Conservation (phyloP, 768 basidiomycete species). For the Boletus reticulatus region DNA sequence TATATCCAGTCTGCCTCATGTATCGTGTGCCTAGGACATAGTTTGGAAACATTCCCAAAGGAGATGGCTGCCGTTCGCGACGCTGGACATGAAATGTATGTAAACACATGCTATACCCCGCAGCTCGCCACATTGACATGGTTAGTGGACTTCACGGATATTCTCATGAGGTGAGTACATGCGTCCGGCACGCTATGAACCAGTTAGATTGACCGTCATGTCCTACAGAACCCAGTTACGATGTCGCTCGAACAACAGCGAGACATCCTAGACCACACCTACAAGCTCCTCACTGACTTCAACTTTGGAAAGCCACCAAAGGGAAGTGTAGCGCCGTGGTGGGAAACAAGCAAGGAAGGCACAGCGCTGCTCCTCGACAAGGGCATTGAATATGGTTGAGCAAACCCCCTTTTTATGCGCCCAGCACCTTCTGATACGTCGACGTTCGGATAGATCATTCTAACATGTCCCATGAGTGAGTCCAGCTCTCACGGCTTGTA, state of each 20-base stretch:
- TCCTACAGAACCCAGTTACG: constrained; percentile 51
- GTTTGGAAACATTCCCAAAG: constrained; percentile 70
- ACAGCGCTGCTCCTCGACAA: constrained; percentile 62
- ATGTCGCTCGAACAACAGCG: constrained; percentile 67
- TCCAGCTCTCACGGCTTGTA: neutral
- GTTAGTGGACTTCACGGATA: constrained; percentile 65
- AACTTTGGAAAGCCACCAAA: constrained; percentile 58
- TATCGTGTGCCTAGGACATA: constrained; percentile 47
- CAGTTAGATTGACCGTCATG: neutral
- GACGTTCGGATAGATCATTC: constrained; percentile 46
- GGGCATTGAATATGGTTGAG: constrained; percentile 69
- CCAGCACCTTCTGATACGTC: constrained; percentile 3
- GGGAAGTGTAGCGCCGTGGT: constrained; percentile 75
- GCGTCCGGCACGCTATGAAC: neutral
- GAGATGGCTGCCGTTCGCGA: constrained; percentile 69
- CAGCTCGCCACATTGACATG: neutral
- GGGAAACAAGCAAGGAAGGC: constrained; percentile 72
- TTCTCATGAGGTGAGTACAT: constrained; percentile 53
- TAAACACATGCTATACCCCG: neutral
- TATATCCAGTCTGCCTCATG: neutral
- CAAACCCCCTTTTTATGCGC: neutral
- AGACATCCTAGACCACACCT: constrained; percentile 66
- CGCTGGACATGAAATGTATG: constrained; percentile 68
- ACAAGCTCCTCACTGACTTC: constrained; percentile 62
- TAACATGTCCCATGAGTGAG: constrained; percentile 52